Percentiles rank a stretch among this genome's conserved stretches.
These are phyloP conservation scores for Phlegmacium glaucopus DNA, from an alignment of 768 basidiomycete species.

Conservation along the genomic window DNA sequence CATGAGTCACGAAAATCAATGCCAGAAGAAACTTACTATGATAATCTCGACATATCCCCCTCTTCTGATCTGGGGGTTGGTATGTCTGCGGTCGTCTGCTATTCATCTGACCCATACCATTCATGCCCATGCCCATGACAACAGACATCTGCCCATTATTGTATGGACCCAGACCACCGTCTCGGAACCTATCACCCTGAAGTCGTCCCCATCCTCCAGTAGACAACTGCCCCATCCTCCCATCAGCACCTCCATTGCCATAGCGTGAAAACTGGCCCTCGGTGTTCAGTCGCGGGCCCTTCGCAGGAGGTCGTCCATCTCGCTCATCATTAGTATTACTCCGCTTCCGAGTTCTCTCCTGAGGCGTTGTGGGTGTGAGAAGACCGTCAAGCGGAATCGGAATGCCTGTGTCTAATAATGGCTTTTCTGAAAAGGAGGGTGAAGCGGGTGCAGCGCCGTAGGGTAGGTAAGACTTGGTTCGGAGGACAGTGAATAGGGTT, in stretches of 20 bases:
- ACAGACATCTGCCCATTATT: conserved; percentile 22
- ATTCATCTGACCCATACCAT: conserved; percentile 34
- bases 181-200: conserved; percentile 32
- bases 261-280: conserved; percentile 71
- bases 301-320: conserved; percentile 56
- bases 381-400: conserved; percentile 76
- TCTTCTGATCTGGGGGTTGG: conserved; percentile 67
- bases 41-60: conserved; percentile 88
- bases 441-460: conserved; percentile 48
- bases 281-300: conserved; percentile 64
- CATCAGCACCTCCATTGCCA: conserved; percentile 33
- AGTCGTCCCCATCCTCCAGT: conserved; percentile 43
- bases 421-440: conserved; percentile 37
- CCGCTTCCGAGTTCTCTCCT: conserved; percentile 60
- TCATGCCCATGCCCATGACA: conserved; percentile 26
- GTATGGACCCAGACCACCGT: conserved; percentile 29
- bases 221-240: conserved; percentile 28
- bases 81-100: conserved; percentile 55
- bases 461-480: conserved; percentile 83
- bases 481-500: conserved; percentile 79
- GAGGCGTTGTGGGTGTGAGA: conserved; percentile 41
- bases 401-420: conserved; percentile 64
- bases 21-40: conserved; percentile 67
- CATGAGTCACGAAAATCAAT: neutral
- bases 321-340: conserved; percentile 58